Base-by-base conservation (phyloP, 2,329 filamentous ascomycete species). In the Dactylellina haptotyla region DNA sequence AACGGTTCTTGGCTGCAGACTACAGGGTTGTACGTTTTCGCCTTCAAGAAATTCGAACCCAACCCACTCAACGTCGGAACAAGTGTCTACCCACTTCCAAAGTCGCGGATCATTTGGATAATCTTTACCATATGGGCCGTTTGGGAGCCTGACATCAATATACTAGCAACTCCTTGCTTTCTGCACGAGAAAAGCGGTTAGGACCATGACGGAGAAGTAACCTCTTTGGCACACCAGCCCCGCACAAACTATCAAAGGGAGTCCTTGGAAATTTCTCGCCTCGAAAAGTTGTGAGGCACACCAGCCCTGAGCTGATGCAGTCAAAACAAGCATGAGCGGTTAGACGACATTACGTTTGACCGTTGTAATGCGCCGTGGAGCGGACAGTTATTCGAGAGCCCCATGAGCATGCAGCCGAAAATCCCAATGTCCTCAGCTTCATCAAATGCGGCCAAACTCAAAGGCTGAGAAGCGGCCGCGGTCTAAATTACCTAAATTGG, bases 1-100 rank as follows among this genome's bases (percentile, higher is more conserved):
- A 73, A 73, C 69, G 69, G 69, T 73, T 73, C 69, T 66, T 73
- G 69, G 69, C 69, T 73, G 69, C 69, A 73, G 69, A 39, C 43
- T 62, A 43, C 54, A 61, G 57, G 54, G 50, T 62, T 48, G 63
- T 43, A 30, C 39, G 37, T 48, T 51, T 61, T 73, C 54, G 39
- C 45, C 41, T 46, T 62, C 51, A 62, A 28, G 54, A 56, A 73
- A 50, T 63, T 59, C 54, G 46, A 61, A 23, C 53, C 59, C 14
- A 34, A 41, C 51, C 61, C 61, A 57, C 61, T 59, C 63, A 54
- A 41, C 34, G 53, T 32, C 41, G 41, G 62, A 57, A 62, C 32
- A 43, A 37, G 50, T 43, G 50, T 26, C 43, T 54, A 20, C 43
- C 56, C 54, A 28, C 53, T 65, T 46, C 8, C 10, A 53, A 65